Evolutionary conservation across 2,329 filamentous ascomycete species (phyloP).

Genomic region (Hypomyces rosellus): DNA sequence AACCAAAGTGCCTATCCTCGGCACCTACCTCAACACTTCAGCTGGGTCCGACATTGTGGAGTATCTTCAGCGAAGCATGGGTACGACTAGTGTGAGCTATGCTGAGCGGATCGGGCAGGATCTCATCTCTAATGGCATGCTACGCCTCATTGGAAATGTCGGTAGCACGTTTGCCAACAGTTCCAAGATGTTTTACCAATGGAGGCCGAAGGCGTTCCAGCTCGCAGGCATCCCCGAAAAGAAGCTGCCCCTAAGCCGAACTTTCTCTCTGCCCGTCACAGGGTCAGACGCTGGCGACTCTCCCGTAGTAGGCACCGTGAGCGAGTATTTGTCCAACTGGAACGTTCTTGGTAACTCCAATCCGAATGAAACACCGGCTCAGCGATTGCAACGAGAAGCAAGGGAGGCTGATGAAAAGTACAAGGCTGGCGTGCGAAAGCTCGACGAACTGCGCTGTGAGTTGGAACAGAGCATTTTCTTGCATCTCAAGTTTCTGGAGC

Average conservation of each 20-base stretch:
- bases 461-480: slow-evolving; percentile 93
- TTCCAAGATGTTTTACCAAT: slow-evolving; percentile 95
- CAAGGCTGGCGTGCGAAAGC: slow-evolving; percentile 75
- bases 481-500: slow-evolving; percentile 92
- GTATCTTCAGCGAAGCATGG: slow-evolving; percentile 86
- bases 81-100: slow-evolving; percentile 76
- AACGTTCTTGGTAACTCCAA: slow-evolving; percentile 77
- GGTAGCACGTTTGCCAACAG: slow-evolving; percentile 96
- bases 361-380: slow-evolving; percentile 87
- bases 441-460: slow-evolving; percentile 86
- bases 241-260: slow-evolving; percentile 65
- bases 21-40: slow-evolving; percentile 90
- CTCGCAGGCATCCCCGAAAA: slow-evolving; percentile 83
- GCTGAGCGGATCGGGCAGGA: slow-evolving; percentile 95
- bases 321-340: slow-evolving; percentile 87
- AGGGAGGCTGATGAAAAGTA: slow-evolving; percentile 89
- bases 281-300: slow-evolving; percentile 58
- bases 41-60: slow-evolving; percentile 90
- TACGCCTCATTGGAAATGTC: slow-evolving; percentile 88
- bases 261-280: slow-evolving; percentile 64
- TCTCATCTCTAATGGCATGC: slow-evolving; percentile 74
- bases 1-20: slow-evolving; percentile 90
- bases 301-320: slow-evolving; percentile 73
- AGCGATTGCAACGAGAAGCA: slow-evolving; percentile 82
- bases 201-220: slow-evolving; percentile 88